These are phyloP conservation scores for Henckelia pumila DNA, from an alignment of 257 asterid genomes.

Conservation along the genomic window DNA sequence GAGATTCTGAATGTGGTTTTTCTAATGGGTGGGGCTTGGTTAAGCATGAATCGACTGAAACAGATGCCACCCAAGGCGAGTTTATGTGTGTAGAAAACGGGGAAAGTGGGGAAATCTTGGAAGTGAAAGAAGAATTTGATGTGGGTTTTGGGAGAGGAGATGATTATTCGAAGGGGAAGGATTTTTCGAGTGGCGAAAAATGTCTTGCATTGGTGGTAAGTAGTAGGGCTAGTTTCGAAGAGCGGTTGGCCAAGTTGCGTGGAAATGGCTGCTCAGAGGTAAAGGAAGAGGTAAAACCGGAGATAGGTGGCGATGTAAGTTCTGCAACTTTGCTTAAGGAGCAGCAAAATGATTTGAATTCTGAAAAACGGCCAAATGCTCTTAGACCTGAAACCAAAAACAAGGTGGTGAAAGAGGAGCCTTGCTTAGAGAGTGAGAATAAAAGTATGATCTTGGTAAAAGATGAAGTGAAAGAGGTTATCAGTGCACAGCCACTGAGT, in stretches of 20 bases:
- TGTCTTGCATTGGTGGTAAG: conserved; percentile 7
- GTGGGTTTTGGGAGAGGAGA: conserved; percentile 14
- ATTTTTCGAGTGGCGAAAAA: conserved; percentile 7
- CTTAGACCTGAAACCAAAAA: not conserved
- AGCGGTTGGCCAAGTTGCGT: conserved; percentile 22
- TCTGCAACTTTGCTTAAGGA: conserved; percentile 2
- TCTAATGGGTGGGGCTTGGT: conserved; percentile 11
- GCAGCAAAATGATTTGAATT: not conserved
- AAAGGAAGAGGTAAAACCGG: conserved; percentile 11
- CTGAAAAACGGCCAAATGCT: not conserved
- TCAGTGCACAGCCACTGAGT: conserved; percentile 44
- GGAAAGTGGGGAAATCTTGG: conserved; percentile 11
- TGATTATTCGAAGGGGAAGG: conserved; percentile 6
- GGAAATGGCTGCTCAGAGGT: conserved; percentile 14
- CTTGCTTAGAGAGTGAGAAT: not conserved
- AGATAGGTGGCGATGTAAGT: not conserved
- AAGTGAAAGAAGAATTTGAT: conserved; percentile 39
- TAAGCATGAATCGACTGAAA: not conserved
- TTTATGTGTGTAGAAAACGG: conserved; percentile 18
- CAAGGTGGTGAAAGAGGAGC: conserved; percentile 32
- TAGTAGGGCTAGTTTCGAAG: conserved; percentile 22
- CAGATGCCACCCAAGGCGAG: not conserved
- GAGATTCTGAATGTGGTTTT: conserved; percentile 7
- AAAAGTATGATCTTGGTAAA: conserved; percentile 23
- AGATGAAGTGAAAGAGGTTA: conserved; percentile 35